phyloP scores from a whole-genome alignment of 2,329 filamentous ascomycete genomes.

The Chaetomiaceae sp. region DNA sequence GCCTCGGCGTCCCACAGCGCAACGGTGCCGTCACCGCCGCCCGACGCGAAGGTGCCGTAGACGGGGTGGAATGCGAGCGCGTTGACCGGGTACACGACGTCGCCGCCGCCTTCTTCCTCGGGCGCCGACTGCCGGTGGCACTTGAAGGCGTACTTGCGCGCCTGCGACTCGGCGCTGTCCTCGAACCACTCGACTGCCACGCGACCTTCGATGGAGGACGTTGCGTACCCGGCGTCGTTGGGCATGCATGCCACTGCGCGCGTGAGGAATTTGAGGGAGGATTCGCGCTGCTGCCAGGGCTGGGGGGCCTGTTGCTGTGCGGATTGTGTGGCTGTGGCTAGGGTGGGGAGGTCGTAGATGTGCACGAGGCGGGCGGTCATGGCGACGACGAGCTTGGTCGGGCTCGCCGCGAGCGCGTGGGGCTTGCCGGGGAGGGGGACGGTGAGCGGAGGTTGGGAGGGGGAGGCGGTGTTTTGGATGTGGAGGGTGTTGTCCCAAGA shows the following conservation, averaged over 20 bases:
- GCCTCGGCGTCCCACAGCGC: constrained; percentile 88
- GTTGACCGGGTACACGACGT: constrained; percentile 89
- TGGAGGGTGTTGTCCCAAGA: constrained; percentile 94
- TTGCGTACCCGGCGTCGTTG: constrained; percentile 89
- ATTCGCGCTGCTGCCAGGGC: constrained; percentile 92
- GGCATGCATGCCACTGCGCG: constrained; percentile 94
- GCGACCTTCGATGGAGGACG: constrained; percentile 86
- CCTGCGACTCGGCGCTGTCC: constrained; percentile 77
- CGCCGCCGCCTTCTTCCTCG: constrained; percentile 58
- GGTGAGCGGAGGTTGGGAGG: constrained; percentile 51
- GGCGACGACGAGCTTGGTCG: constrained; percentile 82
- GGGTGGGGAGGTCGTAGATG: constrained; percentile 81
- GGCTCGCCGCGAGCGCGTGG: constrained; percentile 75
- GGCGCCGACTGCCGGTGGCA: constrained; percentile 77
- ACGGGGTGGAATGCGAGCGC: constrained; percentile 82
- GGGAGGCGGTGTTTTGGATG: constrained; percentile 62
- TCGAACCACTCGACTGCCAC: constrained; percentile 99
- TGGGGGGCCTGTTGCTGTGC: constrained; percentile 43
- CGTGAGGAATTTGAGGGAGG: constrained; percentile 92
- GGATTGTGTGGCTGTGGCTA: constrained; percentile 52
- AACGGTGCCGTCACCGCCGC: constrained; percentile 87
- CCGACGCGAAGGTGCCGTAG: constrained; percentile 80
- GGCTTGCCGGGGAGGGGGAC: constrained; percentile 79
- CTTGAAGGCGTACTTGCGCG: constrained; percentile 97
- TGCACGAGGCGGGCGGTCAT: constrained; percentile 92